Percentiles rank a stretch among this genome's conserved stretches.
Conservation (phyloP, 2,329 filamentous ascomycete genomes). For the Fusarium nanum region DNA sequence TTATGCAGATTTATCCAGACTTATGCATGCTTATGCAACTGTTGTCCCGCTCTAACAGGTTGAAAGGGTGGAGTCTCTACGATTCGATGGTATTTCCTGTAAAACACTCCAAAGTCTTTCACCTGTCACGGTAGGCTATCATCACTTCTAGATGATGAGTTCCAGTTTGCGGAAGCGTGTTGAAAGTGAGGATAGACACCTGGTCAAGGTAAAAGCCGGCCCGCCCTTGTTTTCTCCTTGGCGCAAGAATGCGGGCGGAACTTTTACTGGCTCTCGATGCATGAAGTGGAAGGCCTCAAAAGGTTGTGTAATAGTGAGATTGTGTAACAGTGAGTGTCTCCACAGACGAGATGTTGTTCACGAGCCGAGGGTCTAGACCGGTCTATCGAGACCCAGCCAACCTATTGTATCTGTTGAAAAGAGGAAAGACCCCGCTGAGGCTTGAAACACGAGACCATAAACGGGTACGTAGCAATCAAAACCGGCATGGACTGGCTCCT, state of each 20-base stretch:
- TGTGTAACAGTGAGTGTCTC: background rate
- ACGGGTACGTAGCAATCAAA: background rate
- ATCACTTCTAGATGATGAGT: too few species aligned
- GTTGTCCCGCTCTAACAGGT: too few species aligned
- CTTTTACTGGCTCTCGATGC: background rate
- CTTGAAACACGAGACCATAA: background rate
- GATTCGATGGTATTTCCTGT: too few species aligned
- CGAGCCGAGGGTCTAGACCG: background rate
- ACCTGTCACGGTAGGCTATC: too few species aligned
- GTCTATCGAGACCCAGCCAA: fast-evolving
- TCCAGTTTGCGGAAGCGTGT: too few species aligned
- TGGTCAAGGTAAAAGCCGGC: background rate
- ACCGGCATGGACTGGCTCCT: background rate
- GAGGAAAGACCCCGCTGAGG: fast-evolving
- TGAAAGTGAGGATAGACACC: too few species aligned
- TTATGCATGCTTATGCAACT: too few species aligned
- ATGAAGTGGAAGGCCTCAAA: background rate
- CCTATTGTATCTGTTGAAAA: fast-evolving
- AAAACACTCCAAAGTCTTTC: too few species aligned
- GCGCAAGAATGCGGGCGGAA: background rate
- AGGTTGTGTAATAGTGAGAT: background rate
- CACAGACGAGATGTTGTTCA: background rate
- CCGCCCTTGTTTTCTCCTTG: background rate
- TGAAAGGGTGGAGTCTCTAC: too few species aligned
- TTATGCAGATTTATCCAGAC: too few species aligned